A percentile compares a stretch with the other conserved stretches of the same genome.
Conservation (phyloP, 2,329 filamentous ascomycete species). For the Epichloe typhina region DNA sequence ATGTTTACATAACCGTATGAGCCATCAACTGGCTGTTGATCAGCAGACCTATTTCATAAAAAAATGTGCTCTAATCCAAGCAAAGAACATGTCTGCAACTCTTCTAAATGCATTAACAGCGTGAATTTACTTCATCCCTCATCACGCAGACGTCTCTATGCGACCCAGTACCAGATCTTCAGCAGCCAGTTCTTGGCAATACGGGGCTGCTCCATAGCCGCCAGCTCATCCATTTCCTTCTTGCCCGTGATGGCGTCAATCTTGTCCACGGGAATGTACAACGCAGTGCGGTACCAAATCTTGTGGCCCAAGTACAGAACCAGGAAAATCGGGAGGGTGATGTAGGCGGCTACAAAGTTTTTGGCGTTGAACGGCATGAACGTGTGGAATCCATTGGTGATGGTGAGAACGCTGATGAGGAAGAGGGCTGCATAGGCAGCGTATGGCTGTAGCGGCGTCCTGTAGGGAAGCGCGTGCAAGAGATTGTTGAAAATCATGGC, state of each 20-base stretch:
- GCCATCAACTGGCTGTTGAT: conserved; percentile 5
- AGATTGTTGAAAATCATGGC: conserved; percentile 42
- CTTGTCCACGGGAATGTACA: conserved; percentile 28
- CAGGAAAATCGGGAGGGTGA: conserved; percentile 49
- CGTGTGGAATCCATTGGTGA: conserved; percentile 65
- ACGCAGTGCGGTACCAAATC: conserved; percentile 30
- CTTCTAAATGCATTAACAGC: background rate
- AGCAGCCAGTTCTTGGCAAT: conserved; percentile 37
- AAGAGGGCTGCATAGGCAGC: conserved; percentile 47
- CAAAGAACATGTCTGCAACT: background rate
- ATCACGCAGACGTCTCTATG: conserved; percentile 16
- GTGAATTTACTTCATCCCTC: background rate
- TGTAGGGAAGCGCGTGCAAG: conserved; percentile 36
- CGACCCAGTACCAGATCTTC: conserved; percentile 44
- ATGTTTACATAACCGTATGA: background rate
- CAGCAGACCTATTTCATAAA: background rate
- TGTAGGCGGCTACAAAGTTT: conserved; percentile 52
- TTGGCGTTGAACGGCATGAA: conserved; percentile 57
- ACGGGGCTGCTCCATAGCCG: conserved; percentile 31
- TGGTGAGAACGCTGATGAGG: conserved; percentile 45
- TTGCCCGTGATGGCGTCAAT: conserved; percentile 46
- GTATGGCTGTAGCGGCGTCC: conserved; percentile 44
- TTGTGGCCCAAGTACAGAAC: conserved; percentile 50
- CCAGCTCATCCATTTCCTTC: conserved; percentile 48
- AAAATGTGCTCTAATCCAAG: background rate